These are phyloP conservation scores for Cladosporium sp. DNA, from an alignment of 2,329 filamentous ascomycete species.

Conservation along the genomic window DNA sequence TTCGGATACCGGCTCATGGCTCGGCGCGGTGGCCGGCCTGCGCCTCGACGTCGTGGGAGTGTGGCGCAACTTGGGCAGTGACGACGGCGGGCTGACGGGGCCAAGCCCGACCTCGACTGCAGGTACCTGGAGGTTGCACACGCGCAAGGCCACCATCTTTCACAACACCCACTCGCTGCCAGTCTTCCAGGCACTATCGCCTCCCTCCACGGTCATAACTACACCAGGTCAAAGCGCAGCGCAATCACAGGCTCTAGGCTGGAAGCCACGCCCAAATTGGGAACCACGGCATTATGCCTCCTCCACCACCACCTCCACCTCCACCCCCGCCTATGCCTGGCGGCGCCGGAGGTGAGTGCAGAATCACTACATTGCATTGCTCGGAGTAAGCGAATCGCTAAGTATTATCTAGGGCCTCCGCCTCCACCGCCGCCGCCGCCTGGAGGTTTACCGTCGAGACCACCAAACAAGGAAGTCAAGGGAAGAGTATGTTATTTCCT, in stretches of 20 bases:
- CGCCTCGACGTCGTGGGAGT: no score
- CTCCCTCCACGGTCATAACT: no score
- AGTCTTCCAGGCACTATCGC: no score
- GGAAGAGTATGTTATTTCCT: conserved; percentile 53
- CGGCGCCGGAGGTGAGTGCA: conserved; percentile 43
- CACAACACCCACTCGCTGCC: no score
- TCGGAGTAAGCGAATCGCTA: background rate
- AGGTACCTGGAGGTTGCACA: background rate
- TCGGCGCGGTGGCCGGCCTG: no score
- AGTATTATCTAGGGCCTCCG: conserved; percentile 44
- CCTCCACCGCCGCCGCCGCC: conserved; percentile 59
- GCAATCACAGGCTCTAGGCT: no score
- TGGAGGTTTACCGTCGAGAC: conserved; percentile 48
- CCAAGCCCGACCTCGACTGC: background rate
- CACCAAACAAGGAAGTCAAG: conserved; percentile 50
- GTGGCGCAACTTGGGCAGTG: background rate
- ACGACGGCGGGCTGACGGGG: background rate
- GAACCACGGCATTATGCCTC: conserved; percentile 2
- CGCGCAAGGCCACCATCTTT: no score
- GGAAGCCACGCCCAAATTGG: no score
- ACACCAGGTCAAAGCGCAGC: no score
- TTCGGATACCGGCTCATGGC: background rate
- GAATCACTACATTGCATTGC: no score
- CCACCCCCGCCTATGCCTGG: conserved; percentile 55
- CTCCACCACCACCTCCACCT: conserved; percentile 60